These are phyloP conservation scores for Beauveria sp. DNA, from an alignment of 2,329 filamentous ascomycete genomes.

Conservation along the genomic window DNA sequence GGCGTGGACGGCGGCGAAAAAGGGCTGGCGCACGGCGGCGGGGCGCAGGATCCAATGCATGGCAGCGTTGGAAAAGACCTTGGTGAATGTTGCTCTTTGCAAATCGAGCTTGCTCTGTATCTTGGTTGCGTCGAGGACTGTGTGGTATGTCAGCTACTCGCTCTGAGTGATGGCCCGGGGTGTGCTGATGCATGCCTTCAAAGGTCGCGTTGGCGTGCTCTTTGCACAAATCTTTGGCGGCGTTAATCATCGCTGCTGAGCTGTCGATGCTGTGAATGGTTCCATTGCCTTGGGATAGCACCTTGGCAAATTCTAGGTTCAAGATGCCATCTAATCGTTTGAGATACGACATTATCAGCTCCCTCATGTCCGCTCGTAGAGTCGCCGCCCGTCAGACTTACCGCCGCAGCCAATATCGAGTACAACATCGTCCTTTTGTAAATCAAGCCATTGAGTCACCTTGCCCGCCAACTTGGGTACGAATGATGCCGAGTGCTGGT, in stretches of 20 bases:
- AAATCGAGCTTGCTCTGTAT: conserved; percentile 32
- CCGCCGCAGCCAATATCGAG: conserved; percentile 59
- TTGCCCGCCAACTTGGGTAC: conserved; percentile 55
- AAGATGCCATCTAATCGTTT: conserved; percentile 46
- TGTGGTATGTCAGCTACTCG: neutral
- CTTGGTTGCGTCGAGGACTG: conserved; percentile 40
- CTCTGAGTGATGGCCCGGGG: too few relatives aligned
- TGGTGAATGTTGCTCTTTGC: conserved; percentile 35
- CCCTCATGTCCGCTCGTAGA: neutral
- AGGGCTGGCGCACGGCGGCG: conserved; percentile 32
- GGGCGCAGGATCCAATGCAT: conserved; percentile 58
- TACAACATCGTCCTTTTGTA: conserved; percentile 48
- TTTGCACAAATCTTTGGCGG: conserved; percentile 35
- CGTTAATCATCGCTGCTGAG: conserved; percentile 50
- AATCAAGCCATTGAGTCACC: conserved; percentile 50
- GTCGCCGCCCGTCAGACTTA: conserved; percentile 20
- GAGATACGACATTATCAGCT: neutral
- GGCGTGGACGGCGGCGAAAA: conserved; percentile 45
- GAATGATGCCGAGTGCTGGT: conserved; percentile 54
- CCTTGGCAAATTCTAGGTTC: conserved; percentile 43
- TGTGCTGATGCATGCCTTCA: conserved; percentile 26
- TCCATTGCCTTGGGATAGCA: conserved; percentile 37
- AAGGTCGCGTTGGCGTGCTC: conserved; percentile 34
- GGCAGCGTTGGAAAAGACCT: conserved; percentile 60
- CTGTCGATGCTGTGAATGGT: conserved; percentile 50